phyloP scores from a whole-genome alignment of 1,139 yeast genomes.

The Hansenula lynferdii region DNA sequence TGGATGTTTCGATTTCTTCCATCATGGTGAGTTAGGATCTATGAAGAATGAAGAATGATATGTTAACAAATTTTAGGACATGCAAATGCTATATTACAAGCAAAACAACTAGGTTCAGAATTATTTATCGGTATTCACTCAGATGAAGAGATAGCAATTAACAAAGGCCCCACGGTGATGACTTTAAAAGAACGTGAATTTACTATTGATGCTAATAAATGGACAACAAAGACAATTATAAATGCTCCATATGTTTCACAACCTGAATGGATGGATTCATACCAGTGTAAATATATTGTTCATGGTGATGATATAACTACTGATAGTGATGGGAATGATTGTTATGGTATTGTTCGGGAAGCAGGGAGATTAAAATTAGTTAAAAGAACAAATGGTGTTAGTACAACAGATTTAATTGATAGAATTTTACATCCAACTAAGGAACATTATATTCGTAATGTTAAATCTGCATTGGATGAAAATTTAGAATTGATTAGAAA shows the following conservation, averaged over 20 bases:
- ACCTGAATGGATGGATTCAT: conserved; percentile 69
- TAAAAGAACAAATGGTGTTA: conserved; percentile 88
- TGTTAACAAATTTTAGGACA: too few relatives aligned
- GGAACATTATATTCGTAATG: conserved; percentile 40
- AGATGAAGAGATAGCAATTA: conserved; percentile 74
- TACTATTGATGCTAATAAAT: conserved; percentile 87
- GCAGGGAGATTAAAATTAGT: conserved; percentile 85
- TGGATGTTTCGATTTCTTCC: conserved; percentile 97
- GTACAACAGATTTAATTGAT: conserved; percentile 94
- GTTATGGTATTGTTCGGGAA: conserved; percentile 80
- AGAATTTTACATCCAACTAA: conserved; percentile 67
- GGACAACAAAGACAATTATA: conserved; percentile 73
- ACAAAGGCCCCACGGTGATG: conserved; percentile 97
- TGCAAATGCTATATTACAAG: conserved; percentile 95
- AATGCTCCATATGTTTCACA: conserved; percentile 96
- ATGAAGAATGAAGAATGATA: too few relatives aligned
- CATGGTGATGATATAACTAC: conserved; percentile 98
- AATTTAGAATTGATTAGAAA: conserved; percentile 36
- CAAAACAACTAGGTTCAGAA: conserved; percentile 71
- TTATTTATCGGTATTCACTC: conserved; percentile 86
- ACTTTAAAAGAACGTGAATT: conserved; percentile 66
- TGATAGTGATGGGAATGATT: conserved; percentile 92
- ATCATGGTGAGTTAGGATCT: conserved; percentile 86
- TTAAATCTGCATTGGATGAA: conserved; percentile 15
- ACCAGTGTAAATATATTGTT: conserved; percentile 81